These are phyloP conservation scores for Torulaspora quercuum DNA, from an alignment of 805 yeast genomes.

Conservation along the genomic window DNA sequence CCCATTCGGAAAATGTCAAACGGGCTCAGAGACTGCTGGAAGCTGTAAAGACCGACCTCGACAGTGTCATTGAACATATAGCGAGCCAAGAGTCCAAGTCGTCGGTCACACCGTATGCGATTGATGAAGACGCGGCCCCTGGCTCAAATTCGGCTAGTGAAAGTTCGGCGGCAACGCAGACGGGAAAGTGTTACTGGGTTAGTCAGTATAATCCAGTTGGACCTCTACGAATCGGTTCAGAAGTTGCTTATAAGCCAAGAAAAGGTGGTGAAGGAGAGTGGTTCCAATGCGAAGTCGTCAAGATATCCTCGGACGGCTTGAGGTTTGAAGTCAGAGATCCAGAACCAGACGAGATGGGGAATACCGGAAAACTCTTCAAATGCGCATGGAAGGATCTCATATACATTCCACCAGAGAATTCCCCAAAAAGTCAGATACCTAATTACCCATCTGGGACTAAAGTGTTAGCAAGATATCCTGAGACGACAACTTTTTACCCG, in stretches of 20 bases:
- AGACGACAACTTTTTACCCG: slow-evolving; percentile 93
- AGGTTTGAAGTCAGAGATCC: slow-evolving; percentile 93
- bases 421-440: slow-evolving; percentile 32
- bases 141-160: slow-evolving; percentile 22
- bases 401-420: slow-evolving; percentile 57
- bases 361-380: slow-evolving; percentile 80
- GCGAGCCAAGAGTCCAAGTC: slow-evolving; percentile 11
- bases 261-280: slow-evolving; percentile 80
- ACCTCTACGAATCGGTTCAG: slow-evolving; percentile 62
- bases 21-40: slow-evolving; percentile 46
- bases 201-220: slow-evolving; percentile 60
- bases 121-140: slow-evolving; percentile 1
- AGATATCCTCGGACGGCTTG: slow-evolving; percentile 68
- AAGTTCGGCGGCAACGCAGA: slow-evolving; percentile 20
- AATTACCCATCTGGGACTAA: slow-evolving; percentile 71
- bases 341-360: slow-evolving; percentile 91
- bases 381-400: slow-evolving; percentile 79
- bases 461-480: slow-evolving; percentile 93
- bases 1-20: slow-evolving; percentile 57
- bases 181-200: slow-evolving; percentile 47
- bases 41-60: slow-evolving; percentile 46
- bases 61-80: slow-evolving; percentile 38
- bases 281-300: slow-evolving; percentile 91
- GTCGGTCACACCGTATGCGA: slow-evolving; percentile 3
- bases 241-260: slow-evolving; percentile 80